Evolutionary conservation across 1,139 yeast species (phyloP), one percentile per base, ranked within the genome.

Genomic region (Pichia sp.): DNA sequence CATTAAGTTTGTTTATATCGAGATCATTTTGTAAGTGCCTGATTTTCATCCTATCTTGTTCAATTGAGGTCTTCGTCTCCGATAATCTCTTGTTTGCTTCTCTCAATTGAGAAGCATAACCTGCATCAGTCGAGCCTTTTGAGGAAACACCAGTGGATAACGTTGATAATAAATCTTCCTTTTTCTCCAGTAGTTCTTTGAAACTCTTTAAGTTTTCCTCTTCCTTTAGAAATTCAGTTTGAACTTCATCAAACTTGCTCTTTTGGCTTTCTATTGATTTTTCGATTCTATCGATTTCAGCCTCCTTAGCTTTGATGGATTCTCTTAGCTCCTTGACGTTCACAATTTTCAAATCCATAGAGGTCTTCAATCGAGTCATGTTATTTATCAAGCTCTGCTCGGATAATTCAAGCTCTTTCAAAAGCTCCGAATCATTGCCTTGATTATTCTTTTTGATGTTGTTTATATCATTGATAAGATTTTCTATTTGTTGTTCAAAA

Each of bases 61-160:
- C 83, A 19, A 85, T 76, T 31, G 73, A 65, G 0, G 86, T 80
- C 42, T 76, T 75, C 1, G 83, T 73, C 16, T 77, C 76, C 50
- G 83, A 78, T 3, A 85, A 68, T 45, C 73, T 74, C 36, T 77
- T 77, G 58, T 87, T 85, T 2, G 81, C 84, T 47, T 80, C 83
- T 52, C 82, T 80, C 34, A 90, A 70, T 62, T 90, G 96, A 3
- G 84, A 78, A 52, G 79, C 74, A 66, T 89, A 93, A 13, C 97
- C 97, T 36, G 90, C 85, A 56, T 87, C 87, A 1, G 85, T 75
- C 0, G 83, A 76, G 48, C 96, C 97, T 53, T 82, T 84, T 0
- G 96, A 80, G 0, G 97, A 87, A 13, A 93, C 83, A 61, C 99
- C 99, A 0, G 98, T 91, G 0, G 93, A 83, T 41, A 95, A 74